Evolutionary conservation across 257 asterid species (phyloP), one percentile per base, ranked within the genome.

Genomic region (Solanum megistacrolobum): DNA sequence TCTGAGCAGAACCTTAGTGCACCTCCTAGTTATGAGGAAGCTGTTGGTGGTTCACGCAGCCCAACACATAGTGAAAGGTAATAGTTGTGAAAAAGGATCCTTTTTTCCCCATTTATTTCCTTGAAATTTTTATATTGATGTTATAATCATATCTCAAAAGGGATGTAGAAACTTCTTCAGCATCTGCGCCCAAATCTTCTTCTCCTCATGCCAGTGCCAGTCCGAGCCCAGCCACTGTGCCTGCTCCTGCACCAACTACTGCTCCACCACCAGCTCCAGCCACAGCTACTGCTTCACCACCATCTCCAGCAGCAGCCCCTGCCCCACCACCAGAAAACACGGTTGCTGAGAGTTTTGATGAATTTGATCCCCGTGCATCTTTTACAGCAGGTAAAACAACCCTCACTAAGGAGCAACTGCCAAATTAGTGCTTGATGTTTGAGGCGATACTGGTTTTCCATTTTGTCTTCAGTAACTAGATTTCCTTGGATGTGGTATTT

Each of bases 1-100:
- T 94, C 98, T 83, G 98, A 92, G 58, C 97, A 93, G 91, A 93
- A 91, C 90, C 91, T 90, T 89, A 93, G 91, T 86, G 98, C 94
- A 66, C 98, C 99, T 92, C 99, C 98, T 87, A 94, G 94, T 92
- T 95, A 94, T 29, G 99, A 95, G 92, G 99, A 96, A 83, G 97
- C 92, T 90, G 94, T 94, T 89, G 91, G 95, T 90, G 92, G 93
- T 76, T 68, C 92, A 86, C 98, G 89, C 79, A 94, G 98, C 87
- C 98, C 99, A 76, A 87, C 94, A 36, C 92, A 92, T 86, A 92
- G 92, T 91, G 98, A 95, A 71, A 93, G 97, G 99, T 97, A 90
- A 65, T 38, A 69, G 73, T 83, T 23, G 52, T 60, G 52, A 32
- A 72, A 32, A 65, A 36, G 73, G 38, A 69, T 69, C 88, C 65